phyloP scores from a whole-genome alignment of 2,329 filamentous ascomycete genomes.

The Lecanoromycetidae sp. region DNA sequence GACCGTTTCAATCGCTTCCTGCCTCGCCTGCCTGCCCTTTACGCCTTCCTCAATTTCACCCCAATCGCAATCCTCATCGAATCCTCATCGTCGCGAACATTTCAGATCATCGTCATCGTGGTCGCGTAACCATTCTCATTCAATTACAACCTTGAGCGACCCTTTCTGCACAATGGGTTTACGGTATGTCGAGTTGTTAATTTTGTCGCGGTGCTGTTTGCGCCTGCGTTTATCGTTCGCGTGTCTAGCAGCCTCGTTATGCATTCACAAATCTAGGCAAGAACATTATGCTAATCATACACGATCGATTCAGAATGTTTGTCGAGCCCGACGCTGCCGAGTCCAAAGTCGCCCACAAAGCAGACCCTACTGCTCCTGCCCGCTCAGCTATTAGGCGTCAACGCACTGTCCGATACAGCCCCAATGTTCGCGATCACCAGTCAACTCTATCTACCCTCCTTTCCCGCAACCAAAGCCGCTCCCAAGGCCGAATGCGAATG shows the following conservation, averaged over 20 bases:
- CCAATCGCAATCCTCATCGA: slow-evolving; percentile 3
- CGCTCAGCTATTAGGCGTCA: slow-evolving; percentile 49
- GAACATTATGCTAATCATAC: slow-evolving; percentile 9
- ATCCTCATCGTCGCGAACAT: background rate
- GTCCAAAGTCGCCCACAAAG: slow-evolving; percentile 35
- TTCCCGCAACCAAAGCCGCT: slow-evolving; percentile 16
- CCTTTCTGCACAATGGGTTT: slow-evolving; percentile 35
- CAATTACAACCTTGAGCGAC: background rate
- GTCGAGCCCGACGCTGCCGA: slow-evolving; percentile 40
- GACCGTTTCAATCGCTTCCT: background rate
- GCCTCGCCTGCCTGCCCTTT: background rate
- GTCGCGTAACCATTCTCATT: background rate
- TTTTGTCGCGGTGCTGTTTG: slow-evolving; percentile 34
- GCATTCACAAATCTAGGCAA: slow-evolving; percentile 14
- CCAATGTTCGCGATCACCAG: slow-evolving; percentile 15
- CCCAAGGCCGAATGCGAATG: slow-evolving; percentile 16
- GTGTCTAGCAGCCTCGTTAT: slow-evolving; percentile 16
- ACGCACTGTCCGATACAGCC: slow-evolving; percentile 24
- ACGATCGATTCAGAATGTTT: slow-evolving; percentile 36
- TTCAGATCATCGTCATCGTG: background rate
- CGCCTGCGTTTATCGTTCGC: slow-evolving; percentile 21
- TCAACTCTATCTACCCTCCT: slow-evolving; percentile 10
- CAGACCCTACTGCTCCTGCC: slow-evolving; percentile 39
- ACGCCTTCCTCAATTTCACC: background rate
- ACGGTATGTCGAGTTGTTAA: slow-evolving; percentile 29